Percentiles rank a stretch among this genome's conserved stretches.
phyloP scores from a whole-genome alignment of 306 rosid genomes.

The Mimosa bimucronata region DNA sequence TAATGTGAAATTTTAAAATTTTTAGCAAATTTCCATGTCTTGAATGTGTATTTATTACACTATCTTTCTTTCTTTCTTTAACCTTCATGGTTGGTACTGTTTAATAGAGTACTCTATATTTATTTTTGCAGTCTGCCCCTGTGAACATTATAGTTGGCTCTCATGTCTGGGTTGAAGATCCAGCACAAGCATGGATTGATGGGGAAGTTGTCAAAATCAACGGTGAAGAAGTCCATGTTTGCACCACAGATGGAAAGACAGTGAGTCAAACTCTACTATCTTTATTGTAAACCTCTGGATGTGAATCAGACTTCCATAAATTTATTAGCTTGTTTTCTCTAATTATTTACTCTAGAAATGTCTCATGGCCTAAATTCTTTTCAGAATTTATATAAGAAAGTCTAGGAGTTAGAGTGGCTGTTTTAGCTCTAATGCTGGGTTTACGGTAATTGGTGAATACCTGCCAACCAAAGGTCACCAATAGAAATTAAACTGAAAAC shows the following conservation, averaged over 20 bases:
- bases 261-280: conserved; percentile 53
- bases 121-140: conserved; percentile 80
- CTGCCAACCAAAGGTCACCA: not conserved
- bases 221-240: conserved; percentile 80
- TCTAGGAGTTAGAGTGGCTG: not conserved
- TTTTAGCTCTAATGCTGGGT: not conserved
- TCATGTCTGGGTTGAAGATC: conserved; percentile 99
- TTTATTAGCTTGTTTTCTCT: conserved; percentile 20
- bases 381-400: not conserved
- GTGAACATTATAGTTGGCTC: conserved; percentile 97
- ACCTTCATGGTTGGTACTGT: conserved; percentile 18
- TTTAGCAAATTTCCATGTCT: conserved; percentile 16
- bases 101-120: conserved; percentile 25
- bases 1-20: conserved; percentile 18
- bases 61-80: conserved; percentile 12
- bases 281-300: not conserved
- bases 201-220: conserved; percentile 89
- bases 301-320: not conserved
- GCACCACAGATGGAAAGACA: conserved; percentile 64
- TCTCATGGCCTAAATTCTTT: conserved; percentile 27
- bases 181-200: conserved; percentile 83
- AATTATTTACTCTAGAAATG: conserved; percentile 31
- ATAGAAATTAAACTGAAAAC: not conserved
- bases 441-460: not conserved
- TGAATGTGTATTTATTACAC: not conserved